These are phyloP conservation scores for Chaetomiaceae sp. DNA, from an alignment of 2,329 filamentous ascomycete genomes.

Conservation along the genomic window DNA sequence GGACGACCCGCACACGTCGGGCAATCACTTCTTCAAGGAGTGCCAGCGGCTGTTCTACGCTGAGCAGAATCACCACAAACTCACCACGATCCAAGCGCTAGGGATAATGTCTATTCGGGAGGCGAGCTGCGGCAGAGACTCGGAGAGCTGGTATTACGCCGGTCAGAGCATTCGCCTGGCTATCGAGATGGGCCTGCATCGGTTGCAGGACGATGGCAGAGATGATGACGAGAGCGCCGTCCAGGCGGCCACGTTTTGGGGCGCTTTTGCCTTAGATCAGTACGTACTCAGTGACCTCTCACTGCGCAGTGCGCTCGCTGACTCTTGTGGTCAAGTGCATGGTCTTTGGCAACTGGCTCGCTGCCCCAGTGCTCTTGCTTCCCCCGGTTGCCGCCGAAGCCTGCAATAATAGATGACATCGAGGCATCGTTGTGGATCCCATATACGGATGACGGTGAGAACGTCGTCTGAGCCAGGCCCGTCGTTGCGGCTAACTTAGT, in stretches of 20 bases:
- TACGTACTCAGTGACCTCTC: constrained; percentile 35
- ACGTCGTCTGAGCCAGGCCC: neutral
- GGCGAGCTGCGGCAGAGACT: constrained; percentile 65
- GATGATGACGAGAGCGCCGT: constrained; percentile 54
- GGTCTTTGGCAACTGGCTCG: constrained; percentile 58
- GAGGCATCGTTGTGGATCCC: constrained; percentile 56
- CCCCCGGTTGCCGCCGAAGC: constrained; percentile 52
- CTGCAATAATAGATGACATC: constrained; percentile 52
- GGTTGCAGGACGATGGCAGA: constrained; percentile 38
- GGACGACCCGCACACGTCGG: constrained; percentile 56
- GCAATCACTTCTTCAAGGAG: constrained; percentile 70
- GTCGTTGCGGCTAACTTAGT: constrained; percentile 12
- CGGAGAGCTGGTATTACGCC: constrained; percentile 65
- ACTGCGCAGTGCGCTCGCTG: neutral
- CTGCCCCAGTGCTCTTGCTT: constrained; percentile 55
- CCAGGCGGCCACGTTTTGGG: constrained; percentile 55
- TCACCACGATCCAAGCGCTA: constrained; percentile 69
- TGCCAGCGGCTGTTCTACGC: constrained; percentile 54
- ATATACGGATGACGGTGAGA: constrained; percentile 51
- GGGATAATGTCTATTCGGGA: constrained; percentile 72
- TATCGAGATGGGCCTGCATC: constrained; percentile 64
- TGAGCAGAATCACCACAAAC: constrained; percentile 51
- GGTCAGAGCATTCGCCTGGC: constrained; percentile 67
- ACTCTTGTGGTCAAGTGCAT: constrained; percentile 43
- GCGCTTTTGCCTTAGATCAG: constrained; percentile 58